Evolutionary conservation across 202 grass and related monocot species (phyloP).

Genomic region (Alloteropsis angusta): DNA sequence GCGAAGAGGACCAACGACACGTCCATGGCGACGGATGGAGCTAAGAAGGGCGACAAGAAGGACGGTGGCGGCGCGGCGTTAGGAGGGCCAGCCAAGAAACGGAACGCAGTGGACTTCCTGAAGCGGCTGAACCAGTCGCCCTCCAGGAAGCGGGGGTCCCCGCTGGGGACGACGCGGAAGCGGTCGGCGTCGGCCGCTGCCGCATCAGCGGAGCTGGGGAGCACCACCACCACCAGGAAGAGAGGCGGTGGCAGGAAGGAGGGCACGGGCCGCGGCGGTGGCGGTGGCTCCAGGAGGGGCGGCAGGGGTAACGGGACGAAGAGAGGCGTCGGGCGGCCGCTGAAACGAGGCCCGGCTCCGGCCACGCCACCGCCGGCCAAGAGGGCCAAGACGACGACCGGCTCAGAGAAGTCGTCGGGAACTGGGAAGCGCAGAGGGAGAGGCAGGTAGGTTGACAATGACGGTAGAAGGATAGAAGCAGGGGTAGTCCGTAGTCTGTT

Average conservation of each 20-base stretch:
- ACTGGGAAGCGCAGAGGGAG: conserved; percentile 37
- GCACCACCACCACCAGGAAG: neutral
- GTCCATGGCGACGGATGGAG: neutral
- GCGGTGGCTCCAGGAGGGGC: conserved; percentile 20
- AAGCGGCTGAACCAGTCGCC: conserved; percentile 63
- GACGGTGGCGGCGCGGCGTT: neutral
- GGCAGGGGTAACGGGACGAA: conserved; percentile 27
- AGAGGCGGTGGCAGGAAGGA: conserved; percentile 29
- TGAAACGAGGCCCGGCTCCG: conserved; percentile 38
- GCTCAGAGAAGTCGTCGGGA: conserved; percentile 24
- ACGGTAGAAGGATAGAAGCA: neutral
- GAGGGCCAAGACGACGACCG: conserved; percentile 54
- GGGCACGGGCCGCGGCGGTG: conserved; percentile 23
- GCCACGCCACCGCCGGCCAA: conserved; percentile 48
- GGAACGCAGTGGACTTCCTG: conserved; percentile 56
- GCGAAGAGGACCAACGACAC: neutral
- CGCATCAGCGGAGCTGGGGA: conserved; percentile 12
- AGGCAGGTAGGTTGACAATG: neutral
- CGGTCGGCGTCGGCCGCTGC: neutral
- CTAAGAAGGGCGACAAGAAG: conserved; percentile 31
- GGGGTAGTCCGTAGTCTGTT: neutral
- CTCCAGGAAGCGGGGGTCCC: conserved; percentile 32
- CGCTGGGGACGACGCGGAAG: conserved; percentile 31
- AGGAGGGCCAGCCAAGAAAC: conserved; percentile 44
- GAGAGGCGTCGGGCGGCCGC: conserved; percentile 62